Base-by-base conservation (phyloP, 2,329 filamentous ascomycete genomes). In the Boeremia exigua region DNA sequence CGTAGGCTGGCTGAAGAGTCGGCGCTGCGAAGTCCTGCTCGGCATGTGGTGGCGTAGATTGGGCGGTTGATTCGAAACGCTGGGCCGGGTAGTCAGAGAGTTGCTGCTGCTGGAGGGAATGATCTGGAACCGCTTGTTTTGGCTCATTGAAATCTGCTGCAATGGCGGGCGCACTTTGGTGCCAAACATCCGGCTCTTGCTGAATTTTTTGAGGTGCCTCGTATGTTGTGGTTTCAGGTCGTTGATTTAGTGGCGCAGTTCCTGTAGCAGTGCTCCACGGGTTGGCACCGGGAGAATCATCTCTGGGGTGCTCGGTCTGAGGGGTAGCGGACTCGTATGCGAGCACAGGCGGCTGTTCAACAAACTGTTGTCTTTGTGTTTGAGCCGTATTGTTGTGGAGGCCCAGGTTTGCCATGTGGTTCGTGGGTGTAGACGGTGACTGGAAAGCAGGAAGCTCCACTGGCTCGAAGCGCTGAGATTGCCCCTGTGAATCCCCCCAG, bases 361-460 rank as follows among this genome's bases (percentile, higher is more conserved):
- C 53, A 23, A 51, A 56, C 28, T 67, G 61, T 19, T 56, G 65
- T 14, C 62, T 62, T 32, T 71, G 65, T 28, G 66, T 59, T 28
- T 74, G 36, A 28, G 54, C 1, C 49, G 57, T 4, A 48, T 63
- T n/a, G 59, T 69, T 67, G 36, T 70, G 63, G 6, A 79, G 46
- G 2, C 69, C 72, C 32, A 80, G 56, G 11, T 74, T 69, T 14
- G 74, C 71, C 54, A 79, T 65, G 50, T 75, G 68, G 12, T 80
- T 73, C 6, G 71, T 67, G 3, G 70, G 69, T 7, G 70, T 70
- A 17, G 70, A 64, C 1, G 79, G 79, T 4, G 77, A 78, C 32
- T 72, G 73, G 25, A 69, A 65, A 4, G 78, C 68, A 25, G 78
- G 77, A 12, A 80, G 63, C 61, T 80, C 79, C 1, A 76, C 76